Evolutionary conservation across 306 rosid genomes (phyloP).

Genomic region (Vicia villosa): DNA sequence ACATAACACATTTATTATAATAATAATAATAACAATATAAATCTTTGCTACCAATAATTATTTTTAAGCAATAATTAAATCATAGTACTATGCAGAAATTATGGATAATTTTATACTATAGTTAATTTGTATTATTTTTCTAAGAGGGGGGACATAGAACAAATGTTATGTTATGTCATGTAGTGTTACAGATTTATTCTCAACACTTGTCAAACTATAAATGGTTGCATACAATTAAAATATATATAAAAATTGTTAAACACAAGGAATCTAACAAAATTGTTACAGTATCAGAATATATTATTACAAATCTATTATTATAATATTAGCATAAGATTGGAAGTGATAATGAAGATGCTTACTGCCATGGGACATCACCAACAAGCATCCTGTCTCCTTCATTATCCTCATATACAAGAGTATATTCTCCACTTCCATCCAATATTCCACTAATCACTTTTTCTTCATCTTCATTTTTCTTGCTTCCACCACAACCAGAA

Average conservation of each 20-base stretch:
- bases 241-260: slow-evolving; percentile 23
- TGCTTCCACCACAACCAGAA: slow-evolving; percentile 68
- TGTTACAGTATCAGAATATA: slow-evolving; percentile 20
- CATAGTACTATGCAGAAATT: neutral
- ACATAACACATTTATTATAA: neutral
- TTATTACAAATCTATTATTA: neutral
- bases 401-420: slow-evolving; percentile 97
- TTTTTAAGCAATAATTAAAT: slow-evolving; percentile 27
- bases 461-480: slow-evolving; percentile 65
- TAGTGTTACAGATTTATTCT: slow-evolving; percentile 36
- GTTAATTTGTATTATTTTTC: slow-evolving; percentile 35
- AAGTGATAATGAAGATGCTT: slow-evolving; percentile 58
- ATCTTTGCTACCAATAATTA: slow-evolving; percentile 13
- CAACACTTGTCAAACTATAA: slow-evolving; percentile 30
- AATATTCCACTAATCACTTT: slow-evolving; percentile 69
- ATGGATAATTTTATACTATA: neutral
- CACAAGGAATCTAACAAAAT: slow-evolving; percentile 51
- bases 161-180: slow-evolving; percentile 40
- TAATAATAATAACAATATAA: neutral
- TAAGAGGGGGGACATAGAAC: slow-evolving; percentile 36
- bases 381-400: slow-evolving; percentile 99
- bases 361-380: slow-evolving; percentile 99
- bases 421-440: slow-evolving; percentile 97
- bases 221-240: slow-evolving; percentile 4
- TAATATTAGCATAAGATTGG: slow-evolving; percentile 29